These are phyloP conservation scores for Asterochloris erici DNA, from an alignment of 139 green algal species.

Conservation along the genomic window DNA sequence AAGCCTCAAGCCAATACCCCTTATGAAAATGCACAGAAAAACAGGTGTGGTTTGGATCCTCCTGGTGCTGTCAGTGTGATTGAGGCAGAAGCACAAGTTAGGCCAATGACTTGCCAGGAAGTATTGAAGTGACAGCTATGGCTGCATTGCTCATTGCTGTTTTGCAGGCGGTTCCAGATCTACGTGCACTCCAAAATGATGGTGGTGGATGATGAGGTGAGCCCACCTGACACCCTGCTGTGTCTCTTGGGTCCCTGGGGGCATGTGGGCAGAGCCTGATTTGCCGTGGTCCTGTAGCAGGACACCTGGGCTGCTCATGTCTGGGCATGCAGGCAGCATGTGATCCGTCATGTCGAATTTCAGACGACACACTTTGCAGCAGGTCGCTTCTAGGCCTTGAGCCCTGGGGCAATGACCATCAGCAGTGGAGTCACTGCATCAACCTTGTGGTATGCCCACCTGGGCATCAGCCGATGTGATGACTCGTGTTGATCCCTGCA, in stretches of 20 bases:
- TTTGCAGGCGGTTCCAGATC: slow-evolving; percentile 48
- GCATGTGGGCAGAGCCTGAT: too few relatives aligned
- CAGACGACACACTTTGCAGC: too few relatives aligned
- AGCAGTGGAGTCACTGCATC: too few relatives aligned
- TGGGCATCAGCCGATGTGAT: too few relatives aligned
- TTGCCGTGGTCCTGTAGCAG: not conserved
- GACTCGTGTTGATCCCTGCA: not conserved
- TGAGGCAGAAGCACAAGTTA: too few relatives aligned
- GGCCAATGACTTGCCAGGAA: too few relatives aligned
- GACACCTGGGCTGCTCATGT: not conserved
- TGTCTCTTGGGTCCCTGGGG: too few relatives aligned
- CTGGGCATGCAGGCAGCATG: not conserved
- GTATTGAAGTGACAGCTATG: too few relatives aligned
- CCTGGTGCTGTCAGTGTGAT: not conserved
- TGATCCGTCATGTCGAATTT: too few relatives aligned
- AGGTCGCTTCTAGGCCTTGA: too few relatives aligned
- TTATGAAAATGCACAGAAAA: slow-evolving; percentile 12
- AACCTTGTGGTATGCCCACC: too few relatives aligned
- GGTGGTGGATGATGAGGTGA: slow-evolving; percentile 52
- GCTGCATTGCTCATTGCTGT: not conserved
- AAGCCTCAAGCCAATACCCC: not conserved
- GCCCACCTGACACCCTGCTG: not conserved
- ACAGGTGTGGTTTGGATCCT: not conserved
- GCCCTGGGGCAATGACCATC: too few relatives aligned
- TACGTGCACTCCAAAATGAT: slow-evolving; percentile 65